Evolutionary conservation across 352 stramenopile species (phyloP), one percentile per base, ranked within the genome.

Genomic region (Phytophthora nicotianae): DNA sequence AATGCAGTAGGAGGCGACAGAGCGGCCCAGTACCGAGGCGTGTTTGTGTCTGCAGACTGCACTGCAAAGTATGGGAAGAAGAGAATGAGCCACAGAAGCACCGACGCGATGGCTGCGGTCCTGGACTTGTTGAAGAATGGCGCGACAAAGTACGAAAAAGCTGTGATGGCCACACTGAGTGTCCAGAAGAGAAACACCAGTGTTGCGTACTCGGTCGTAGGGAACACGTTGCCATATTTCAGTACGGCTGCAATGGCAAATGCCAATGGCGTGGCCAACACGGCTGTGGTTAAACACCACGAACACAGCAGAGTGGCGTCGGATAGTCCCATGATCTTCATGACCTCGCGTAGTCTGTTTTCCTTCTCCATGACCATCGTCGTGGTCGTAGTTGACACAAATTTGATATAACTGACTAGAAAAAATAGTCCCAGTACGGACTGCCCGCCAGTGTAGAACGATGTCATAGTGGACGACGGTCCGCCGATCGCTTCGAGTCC

Each of bases 321-420:
- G 3, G 78, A 83, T 1, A 93, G 61, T 0, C 88, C 88, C 83
- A 93, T 93, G 63, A 91, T 93, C 74, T 88, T 89, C 80, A 96
- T 90, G 38, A 93, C 74, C 45, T 93, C 81, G 8, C 84, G 81
- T 29, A 95, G 74, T 33, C 79, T 65, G 24, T 79, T 87, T 57
- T 93, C 86, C 56, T 96, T 94, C 41, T 96, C 86, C 19, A 88
- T 79, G 19, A 96, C 82, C 73, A 96, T 89, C 5, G 71, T 64
- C 0, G 84, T 83, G 0, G 82, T 88, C 19, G 76, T 89, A 5
- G 80, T 82, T 10, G 84, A 89, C 42, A 91, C 81, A 48, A 89
- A 86, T 37, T 83, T 82, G 51, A 86, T 81, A 58, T 85, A 88
- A 49, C 72, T 83, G 37, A 86, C 56, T 16, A 85, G 59, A 33